phyloP scores from a whole-genome alignment of 2,329 filamentous ascomycete genomes.

The Cercospora sesami region DNA sequence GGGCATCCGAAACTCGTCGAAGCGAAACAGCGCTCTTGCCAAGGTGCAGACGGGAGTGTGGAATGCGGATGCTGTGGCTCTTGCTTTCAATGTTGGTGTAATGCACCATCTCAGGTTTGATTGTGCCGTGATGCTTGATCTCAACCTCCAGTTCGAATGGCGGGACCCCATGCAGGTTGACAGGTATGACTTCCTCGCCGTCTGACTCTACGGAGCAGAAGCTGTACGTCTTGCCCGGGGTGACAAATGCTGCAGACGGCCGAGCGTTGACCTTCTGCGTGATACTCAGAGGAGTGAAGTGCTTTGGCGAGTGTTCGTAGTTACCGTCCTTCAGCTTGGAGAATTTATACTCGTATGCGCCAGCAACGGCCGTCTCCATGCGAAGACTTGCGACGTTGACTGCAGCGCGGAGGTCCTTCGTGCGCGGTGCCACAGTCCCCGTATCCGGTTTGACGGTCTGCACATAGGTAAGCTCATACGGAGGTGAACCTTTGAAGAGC shows the following conservation, averaged over 20 bases:
- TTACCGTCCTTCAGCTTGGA: conserved; percentile 78
- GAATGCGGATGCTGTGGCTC: conserved; percentile 77
- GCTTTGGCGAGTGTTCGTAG: conserved; percentile 71
- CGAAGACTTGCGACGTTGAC: conserved; percentile 74
- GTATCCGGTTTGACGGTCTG: conserved; percentile 69
- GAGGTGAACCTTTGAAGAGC: conserved; percentile 72
- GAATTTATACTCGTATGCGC: conserved; percentile 84
- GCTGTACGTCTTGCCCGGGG: conserved; percentile 90
- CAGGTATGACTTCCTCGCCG: conserved; percentile 78
- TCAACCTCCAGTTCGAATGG: conserved; percentile 91
- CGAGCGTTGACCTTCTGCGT: conserved; percentile 82
- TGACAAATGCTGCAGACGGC: conserved; percentile 77
- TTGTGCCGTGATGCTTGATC: conserved; percentile 84
- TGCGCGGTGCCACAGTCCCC: conserved; percentile 62
- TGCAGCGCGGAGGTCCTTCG: conserved; percentile 74
- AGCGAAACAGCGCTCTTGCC: conserved; percentile 89
- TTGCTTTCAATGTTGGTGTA: conserved; percentile 76
- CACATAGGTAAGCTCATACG: conserved; percentile 80
- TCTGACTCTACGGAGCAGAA: conserved; percentile 85
- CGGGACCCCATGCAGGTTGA: conserved; percentile 76
- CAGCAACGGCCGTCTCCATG: conserved; percentile 82
- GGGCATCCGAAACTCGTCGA: conserved; percentile 81
- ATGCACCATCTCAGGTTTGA: conserved; percentile 75
- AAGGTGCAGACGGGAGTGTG: conserved; percentile 77
- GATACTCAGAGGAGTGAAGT: conserved; percentile 66